Evolutionary conservation across 2,329 filamentous ascomycete species (phyloP), one percentile per base, ranked within the genome.

Genomic region (Tolypocladium capitatum): DNA sequence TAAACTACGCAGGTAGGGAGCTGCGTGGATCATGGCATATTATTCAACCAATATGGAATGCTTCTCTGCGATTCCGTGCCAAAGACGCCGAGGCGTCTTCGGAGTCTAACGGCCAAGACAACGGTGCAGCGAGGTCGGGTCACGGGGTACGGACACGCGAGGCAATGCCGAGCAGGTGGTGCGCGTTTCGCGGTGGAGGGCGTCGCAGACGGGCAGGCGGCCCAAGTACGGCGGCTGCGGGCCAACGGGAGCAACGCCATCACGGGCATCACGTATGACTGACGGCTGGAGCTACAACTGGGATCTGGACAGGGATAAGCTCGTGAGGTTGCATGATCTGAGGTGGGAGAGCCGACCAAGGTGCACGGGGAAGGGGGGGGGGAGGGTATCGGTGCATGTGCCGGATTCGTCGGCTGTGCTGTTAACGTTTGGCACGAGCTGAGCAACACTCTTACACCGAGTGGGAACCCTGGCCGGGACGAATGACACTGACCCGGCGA

Each of bases 201-300:
- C 8, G 60, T 55, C 9, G 56, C 56, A 49, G 48, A 55, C 41
- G 53, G 52, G 6, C 53, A 53, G 20, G 56, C 53, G 1, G 57
- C 65, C 2, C 52, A 49, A 0, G 65, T 80, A 45, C 67, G 75
- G 56, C 63, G 78, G 27, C 59, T 83, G 31, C 58, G 67, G 44
- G 79, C 80, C 2, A 81, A 81, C 59, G 80, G 80, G 0, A 81
- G 76, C 52, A 77, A 83, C 62, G 78, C 80, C 9, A 72, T 81
- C 21, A 74, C 73, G 1, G 79, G 78, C 0, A 73, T 82, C 40
- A 75, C 76, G 0, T 83, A 73, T n/a, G n/a, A n/a, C n/a, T 64
- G 76, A 82, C 58, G 79, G 78, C 1, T 70, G 66, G 57, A 82
- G 75, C 52, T 84, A 79, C 53, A 77, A 82, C 55, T 73, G 72